A percentile compares a stretch with the other conserved stretches of the same genome.
Evolutionary conservation across 169 alveolate species (phyloP).

Genomic region (Plasmodium gonderi): DNA sequence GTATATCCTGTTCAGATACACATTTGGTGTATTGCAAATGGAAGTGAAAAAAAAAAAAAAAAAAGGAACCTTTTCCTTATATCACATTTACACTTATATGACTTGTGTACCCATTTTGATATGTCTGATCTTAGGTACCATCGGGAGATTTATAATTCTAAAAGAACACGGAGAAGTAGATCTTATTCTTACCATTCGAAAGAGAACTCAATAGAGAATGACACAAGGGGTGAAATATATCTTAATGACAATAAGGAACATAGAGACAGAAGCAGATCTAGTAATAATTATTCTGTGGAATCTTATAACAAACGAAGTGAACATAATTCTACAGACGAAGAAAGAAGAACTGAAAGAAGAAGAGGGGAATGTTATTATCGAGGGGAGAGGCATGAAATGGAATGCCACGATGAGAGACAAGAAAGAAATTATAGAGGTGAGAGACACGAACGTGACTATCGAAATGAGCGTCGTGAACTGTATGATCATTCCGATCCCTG

Average conservation of each 20-base stretch:
- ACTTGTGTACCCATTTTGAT: no score
- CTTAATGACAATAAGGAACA: neutral
- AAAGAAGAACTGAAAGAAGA: neutral
- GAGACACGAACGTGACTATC: neutral
- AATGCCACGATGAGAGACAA: neutral
- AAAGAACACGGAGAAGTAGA: neutral
- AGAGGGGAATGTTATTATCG: neutral
- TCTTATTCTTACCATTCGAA: neutral
- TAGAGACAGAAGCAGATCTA: neutral
- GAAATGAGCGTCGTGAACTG: no score
- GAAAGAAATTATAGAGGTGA: neutral
- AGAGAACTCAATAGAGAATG: constrained; percentile 2
- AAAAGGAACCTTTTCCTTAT: no score
- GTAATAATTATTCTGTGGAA: neutral
- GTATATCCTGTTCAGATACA: no score
- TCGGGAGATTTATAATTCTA: neutral
- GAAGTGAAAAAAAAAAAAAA: no score
- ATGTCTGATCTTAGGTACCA: neutral
- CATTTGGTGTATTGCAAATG: no score
- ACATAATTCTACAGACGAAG: constrained; percentile 12
- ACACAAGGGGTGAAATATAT: neutral
- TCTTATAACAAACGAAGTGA: neutral
- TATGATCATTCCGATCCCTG: no score
- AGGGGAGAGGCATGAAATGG: neutral
- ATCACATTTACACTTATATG: neutral